These are phyloP conservation scores for Neurospora sp. DNA, from an alignment of 2,329 filamentous ascomycete genomes.

Conservation along the genomic window DNA sequence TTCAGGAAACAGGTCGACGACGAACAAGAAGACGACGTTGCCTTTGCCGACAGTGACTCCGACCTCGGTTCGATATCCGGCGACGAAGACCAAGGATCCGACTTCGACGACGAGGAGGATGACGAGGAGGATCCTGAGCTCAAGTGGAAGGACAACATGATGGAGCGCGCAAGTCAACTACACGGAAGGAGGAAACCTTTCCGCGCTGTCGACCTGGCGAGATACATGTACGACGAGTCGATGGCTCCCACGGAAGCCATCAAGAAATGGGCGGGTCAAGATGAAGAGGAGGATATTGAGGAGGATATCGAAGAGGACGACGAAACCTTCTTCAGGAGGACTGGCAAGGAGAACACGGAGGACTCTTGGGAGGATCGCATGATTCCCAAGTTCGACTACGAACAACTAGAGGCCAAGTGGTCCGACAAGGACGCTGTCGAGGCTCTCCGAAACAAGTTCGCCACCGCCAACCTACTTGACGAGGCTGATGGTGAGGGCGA, in stretches of 20 bases:
- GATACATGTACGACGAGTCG: constrained; percentile 79
- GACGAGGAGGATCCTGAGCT: constrained; percentile 68
- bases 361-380: constrained; percentile 65
- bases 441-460: constrained; percentile 63
- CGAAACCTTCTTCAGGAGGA: constrained; percentile 57
- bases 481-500: constrained; percentile 41
- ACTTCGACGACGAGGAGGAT: constrained; percentile 42
- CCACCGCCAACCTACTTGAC: constrained; percentile 54
- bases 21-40: constrained; percentile 59
- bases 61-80: constrained; percentile 81
- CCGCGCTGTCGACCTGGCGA: constrained; percentile 71
- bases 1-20: constrained; percentile 45
- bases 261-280: constrained; percentile 67
- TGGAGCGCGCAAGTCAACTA: constrained; percentile 61
- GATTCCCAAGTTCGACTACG: constrained; percentile 72
- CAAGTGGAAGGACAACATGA: constrained; percentile 83
- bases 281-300: constrained; percentile 40
- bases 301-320: constrained; percentile 53
- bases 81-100: constrained; percentile 34
- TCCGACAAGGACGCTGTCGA: constrained; percentile 69
- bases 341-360: constrained; percentile 56
- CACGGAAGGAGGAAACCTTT: constrained; percentile 64
- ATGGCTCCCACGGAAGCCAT: constrained; percentile 68
- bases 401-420: constrained; percentile 78
- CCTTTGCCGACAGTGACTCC: constrained; percentile 93